Base-by-base conservation (phyloP, 345 rosid species). In the Camelina neglecta region DNA sequence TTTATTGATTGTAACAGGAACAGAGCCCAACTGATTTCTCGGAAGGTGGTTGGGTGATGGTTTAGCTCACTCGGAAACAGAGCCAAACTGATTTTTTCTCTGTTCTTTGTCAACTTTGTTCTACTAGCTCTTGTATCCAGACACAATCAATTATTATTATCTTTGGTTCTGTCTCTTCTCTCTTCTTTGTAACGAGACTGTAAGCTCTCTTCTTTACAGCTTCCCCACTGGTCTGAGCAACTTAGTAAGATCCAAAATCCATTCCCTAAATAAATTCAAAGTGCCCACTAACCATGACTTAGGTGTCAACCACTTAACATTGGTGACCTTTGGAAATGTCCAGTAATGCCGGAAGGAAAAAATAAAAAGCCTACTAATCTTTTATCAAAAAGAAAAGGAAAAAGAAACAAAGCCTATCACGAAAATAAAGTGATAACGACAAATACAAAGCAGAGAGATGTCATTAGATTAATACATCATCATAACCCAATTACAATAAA, bases 11-110 rank as follows among this genome's bases (percentile, higher is more conserved):
- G 59, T 54, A 55, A 74, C 90, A 90, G 92, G 90, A 84, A 62
- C 84, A 76, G 60, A 85, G 75, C 71, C 78, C 65, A 66, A 53
- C 41, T 81, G 81, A 68, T 15, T 67, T 74, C 36, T 36, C 65
- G 1, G 87, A 73, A 53, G 87, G 81, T 49, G 85, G 83, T 29
- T 85, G 20, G 88, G 86, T 31, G 65, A 74, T 64, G 73, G 65
- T 82, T 72, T 24, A 73, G 69, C 80, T 77, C 90, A 7, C 79
- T 73, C 23, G 57, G 83, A 71, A 71, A 86, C 79, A 13, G 81
- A 80, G 71, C 31, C 31, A 57, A 68, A 1, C 55, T 7, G 7
- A 29, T 29, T 3, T 9, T 58, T 24, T 1, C 6, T 11, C 10
- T 67, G 36, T 51, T 18, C 65, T 54, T 76, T 55, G 31, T 62